phyloP scores from a whole-genome alignment of 2,329 filamentous ascomycete species.

The Colletotrichum orchidophilum region DNA sequence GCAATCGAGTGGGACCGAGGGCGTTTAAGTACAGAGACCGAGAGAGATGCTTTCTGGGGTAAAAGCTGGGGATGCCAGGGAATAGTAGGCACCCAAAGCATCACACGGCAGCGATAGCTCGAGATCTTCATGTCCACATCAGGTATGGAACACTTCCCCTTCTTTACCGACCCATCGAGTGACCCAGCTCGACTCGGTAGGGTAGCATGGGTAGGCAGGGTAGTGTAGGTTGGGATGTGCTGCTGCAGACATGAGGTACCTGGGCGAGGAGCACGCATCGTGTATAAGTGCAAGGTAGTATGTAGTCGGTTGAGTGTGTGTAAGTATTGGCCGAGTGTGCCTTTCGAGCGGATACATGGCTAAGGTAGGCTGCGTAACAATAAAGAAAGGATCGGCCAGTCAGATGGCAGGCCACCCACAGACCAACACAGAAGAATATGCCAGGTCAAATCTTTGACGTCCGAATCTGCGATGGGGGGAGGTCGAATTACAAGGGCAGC shows the following conservation, averaged over 20 bases:
- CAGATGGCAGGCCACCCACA: conserved; percentile 17
- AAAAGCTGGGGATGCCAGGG: conserved; percentile 17
- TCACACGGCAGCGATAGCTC: conserved; percentile 25
- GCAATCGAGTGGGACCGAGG: conserved; percentile 22
- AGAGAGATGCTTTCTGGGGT: conserved; percentile 29
- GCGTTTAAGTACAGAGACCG: conserved; percentile 30
- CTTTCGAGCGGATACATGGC: conserved; percentile 8
- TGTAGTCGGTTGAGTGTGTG: not conserved
- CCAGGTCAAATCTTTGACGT: conserved; percentile 16
- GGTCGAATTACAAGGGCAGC: conserved; percentile 26
- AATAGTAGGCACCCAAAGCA: conserved; percentile 21
- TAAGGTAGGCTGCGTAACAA: conserved; percentile 6
- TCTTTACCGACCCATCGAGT: conserved; percentile 15
- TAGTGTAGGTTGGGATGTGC: conserved; percentile 12
- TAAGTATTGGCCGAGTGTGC: not conserved
- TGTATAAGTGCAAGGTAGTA: conserved; percentile 4
- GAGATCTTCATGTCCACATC: conserved; percentile 26
- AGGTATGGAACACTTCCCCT: conserved; percentile 22
- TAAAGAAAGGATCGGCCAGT: conserved; percentile 22
- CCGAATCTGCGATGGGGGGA: conserved; percentile 1
- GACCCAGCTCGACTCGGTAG: conserved; percentile 12
- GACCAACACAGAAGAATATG: conserved; percentile 16
- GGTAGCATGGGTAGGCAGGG: conserved; percentile 20
- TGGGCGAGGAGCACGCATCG: not conserved
- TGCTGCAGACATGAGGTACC: not conserved